A percentile compares a stretch with the other conserved stretches of the same genome.
Conservation (phyloP, 306 rosid genomes). For the Quercus rubra region DNA sequence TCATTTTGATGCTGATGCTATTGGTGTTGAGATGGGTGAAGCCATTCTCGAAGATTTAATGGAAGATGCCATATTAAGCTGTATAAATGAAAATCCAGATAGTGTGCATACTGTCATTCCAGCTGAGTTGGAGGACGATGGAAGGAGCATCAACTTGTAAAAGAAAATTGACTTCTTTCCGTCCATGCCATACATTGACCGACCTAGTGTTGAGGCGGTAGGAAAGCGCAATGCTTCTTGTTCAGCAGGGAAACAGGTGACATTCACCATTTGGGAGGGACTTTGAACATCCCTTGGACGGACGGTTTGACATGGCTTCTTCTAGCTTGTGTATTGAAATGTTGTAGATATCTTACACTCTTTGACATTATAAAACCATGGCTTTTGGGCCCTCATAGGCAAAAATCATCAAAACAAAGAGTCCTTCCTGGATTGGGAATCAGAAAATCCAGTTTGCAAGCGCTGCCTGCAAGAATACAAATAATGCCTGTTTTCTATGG, state of each 20-base stretch:
- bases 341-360: conserved; percentile 25
- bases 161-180: conserved; percentile 18
- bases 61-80: conserved; percentile 63
- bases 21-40: conserved; percentile 68
- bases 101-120: conserved; percentile 19
- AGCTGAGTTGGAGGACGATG: conserved; percentile 25
- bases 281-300: conserved; percentile 16
- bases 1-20: conserved; percentile 55
- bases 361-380: background rate
- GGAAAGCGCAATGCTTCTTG: conserved; percentile 1
- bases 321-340: conserved; percentile 27
- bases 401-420: conserved; percentile 6
- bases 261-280: background rate
- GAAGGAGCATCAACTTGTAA: conserved; percentile 33
- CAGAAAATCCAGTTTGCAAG: conserved; percentile 27
- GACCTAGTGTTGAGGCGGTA: conserved; percentile 15
- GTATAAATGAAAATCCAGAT: conserved; percentile 25
- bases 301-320: conserved; percentile 24
- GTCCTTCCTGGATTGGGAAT: conserved; percentile 26
- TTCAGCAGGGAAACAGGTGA: background rate
- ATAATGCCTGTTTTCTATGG: conserved; percentile 23
- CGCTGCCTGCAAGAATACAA: conserved; percentile 27
- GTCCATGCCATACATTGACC: conserved; percentile 15
- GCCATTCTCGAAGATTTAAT: conserved; percentile 70
- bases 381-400: conserved; percentile 1